Evolutionary conservation across 306 rosid genomes (phyloP), one percentile per base, ranked within the genome.

Genomic region (Cucurbita argyrosperma): DNA sequence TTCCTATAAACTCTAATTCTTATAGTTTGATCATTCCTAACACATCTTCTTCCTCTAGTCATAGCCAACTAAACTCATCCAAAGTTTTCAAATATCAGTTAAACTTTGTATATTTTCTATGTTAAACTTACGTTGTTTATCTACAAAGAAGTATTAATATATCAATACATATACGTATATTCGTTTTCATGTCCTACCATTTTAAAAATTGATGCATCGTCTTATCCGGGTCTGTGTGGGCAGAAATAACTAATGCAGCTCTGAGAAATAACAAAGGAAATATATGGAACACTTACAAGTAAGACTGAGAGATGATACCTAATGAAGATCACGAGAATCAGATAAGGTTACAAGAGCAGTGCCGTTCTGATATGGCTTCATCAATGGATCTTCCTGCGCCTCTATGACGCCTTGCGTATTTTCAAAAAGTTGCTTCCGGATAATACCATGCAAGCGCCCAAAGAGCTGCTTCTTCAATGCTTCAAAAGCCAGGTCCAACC

Each of bases 391-490:
- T 75, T 83, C 84, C 12, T 49, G 82, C 39, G 37, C 62, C 57
- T 60, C 79, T 57, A 9, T 62, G 30, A 67, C 53, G 60, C 85
- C 90, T n/a, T 42, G 2, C 23, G 83, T 74, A 71, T 78, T 59
- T 83, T 87, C 85, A 76, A 85, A 86, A 65, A 81, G 72, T 57
- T 85, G 85, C 80, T 80, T 83, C 71, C 92, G 84, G 72, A 76
- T 83, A 75, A 87, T 63, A 57, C 79, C 78, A 70, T 92, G 98
- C 76, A 88, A 76, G 38, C 86, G 90, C 63, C 86, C 88, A 77
- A 84, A 92, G 69, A 92, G 86, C 85, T 83, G 89, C 83, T 92
- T 85, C 83, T 88, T 92, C 78, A 92, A 66, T 64, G 87, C 79
- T 85, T 86, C 88, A 78, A 88, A 84, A 68, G 88, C 90, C 77